phyloP scores from a whole-genome alignment of 106 monocot genomes.

The Triglochin maritima region DNA sequence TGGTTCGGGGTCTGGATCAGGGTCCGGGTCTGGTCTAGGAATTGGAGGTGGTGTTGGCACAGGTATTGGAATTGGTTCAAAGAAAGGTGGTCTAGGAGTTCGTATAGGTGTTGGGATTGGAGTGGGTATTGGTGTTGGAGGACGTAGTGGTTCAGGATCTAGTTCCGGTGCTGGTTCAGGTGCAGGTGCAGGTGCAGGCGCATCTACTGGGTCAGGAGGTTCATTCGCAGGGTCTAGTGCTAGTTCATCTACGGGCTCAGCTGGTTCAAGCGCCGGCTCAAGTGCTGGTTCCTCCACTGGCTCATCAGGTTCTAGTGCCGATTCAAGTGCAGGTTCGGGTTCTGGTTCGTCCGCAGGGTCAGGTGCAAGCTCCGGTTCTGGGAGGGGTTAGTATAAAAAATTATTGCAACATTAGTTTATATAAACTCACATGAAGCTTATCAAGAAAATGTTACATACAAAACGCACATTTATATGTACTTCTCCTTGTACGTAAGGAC shows the following conservation, averaged over 20 bases:
- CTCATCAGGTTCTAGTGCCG: slow-evolving; percentile 2
- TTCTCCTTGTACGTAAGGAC: no score
- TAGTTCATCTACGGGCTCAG: not conserved
- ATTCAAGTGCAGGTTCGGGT: slow-evolving; percentile 3
- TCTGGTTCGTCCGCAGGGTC: slow-evolving; percentile 6
- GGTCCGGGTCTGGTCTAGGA: not conserved
- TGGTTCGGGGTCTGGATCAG: not conserved
- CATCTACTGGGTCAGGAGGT: slow-evolving; percentile 1
- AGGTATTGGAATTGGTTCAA: not conserved
- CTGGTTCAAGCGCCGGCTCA: slow-evolving; percentile 5
- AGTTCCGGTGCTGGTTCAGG: slow-evolving; percentile 5
- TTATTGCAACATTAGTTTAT: no score
- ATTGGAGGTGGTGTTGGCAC: not conserved
- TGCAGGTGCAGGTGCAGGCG: not conserved
- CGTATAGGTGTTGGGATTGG: slow-evolving; percentile 9
- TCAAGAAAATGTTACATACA: no score
- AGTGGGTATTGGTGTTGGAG: not conserved
- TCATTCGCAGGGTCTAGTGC: not conserved
- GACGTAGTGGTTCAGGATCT: not conserved
- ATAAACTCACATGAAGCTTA: no score
- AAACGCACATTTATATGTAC: no score
- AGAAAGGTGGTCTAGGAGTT: not conserved
- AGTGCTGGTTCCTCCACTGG: slow-evolving; percentile 3
- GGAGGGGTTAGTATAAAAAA: not conserved
- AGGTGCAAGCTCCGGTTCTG: not conserved